Base-by-base conservation (phyloP, 805 yeast species). In the Kodamaea neixiangensis region DNA sequence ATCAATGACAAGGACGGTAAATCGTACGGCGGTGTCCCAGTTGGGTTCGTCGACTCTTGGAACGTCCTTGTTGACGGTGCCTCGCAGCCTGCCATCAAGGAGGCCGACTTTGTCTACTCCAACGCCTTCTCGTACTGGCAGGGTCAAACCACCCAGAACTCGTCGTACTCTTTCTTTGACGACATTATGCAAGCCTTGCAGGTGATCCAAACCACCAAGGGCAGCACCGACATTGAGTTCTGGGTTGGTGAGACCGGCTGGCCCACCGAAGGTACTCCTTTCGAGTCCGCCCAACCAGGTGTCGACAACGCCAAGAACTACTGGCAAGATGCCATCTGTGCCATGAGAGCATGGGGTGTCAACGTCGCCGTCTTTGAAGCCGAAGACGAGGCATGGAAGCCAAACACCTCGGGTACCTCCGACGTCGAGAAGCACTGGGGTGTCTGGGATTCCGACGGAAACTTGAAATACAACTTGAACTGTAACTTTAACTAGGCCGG, bases 71-170 rank as follows among this genome's bases (percentile, higher is more conserved):
- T 91, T 58, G 96, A 89, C 63, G 94, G 87, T 63, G 82, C 77
- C 59, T 77, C 85, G 57, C 61, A 72, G 47, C 81, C 86, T 20
- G 96, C 87, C 50, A 85, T 93, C 66, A 62, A 82, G 68, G 92
- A 90, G 47, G 77, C 96, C 44, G 98, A 93, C 69, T 77, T 89
- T 62, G 83, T 91, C 54, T 87, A 86, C 69, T 96, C 97, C 64
- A 93, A 93, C 68, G 97, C 97, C 46, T 93, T 93, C 81, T 89
- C 97, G 7, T 93, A 92, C 85, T 93, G 98, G 98, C 98, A 93
- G 78, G 97, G 97, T 41, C 97, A 91, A 77, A 80, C 90, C 59
- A 80, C 79, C 81, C 65, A 70, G 46, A 92, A 92, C 70, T 82
- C 97, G 21, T 83, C 96, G 14, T 89, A 82, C 80, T 90, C 97